These are phyloP conservation scores for Trypanosoma conorhini DNA, from an alignment of 208 protist species.

Conservation along the genomic window DNA sequence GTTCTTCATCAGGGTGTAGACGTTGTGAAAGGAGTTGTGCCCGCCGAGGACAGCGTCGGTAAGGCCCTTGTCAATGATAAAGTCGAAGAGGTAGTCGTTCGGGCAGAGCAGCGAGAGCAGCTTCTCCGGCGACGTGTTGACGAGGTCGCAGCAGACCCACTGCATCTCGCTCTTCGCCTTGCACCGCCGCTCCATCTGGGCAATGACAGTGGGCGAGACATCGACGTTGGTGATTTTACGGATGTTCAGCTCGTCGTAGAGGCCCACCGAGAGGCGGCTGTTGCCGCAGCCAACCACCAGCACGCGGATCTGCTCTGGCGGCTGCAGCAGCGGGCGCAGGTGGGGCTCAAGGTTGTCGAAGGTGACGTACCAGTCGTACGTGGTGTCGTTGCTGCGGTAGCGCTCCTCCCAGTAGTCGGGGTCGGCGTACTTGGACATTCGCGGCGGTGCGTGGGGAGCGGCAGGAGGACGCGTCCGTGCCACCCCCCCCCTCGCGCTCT, in stretches of 20 bases:
- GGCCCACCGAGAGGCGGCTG: conserved; percentile 70
- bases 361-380: conserved; percentile 92
- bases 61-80: conserved; percentile 91
- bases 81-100: conserved; percentile 83
- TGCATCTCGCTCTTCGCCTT: conserved; percentile 86
- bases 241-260: conserved; percentile 87
- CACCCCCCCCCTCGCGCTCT: too few species aligned
- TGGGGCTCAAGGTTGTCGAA: conserved; percentile 88
- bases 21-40: conserved; percentile 88
- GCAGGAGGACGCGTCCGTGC: too few species aligned
- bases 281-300: conserved; percentile 92
- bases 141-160: conserved; percentile 82
- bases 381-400: conserved; percentile 91
- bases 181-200: conserved; percentile 87
- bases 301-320: conserved; percentile 77
- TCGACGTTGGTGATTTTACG: conserved; percentile 92
- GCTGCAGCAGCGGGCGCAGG: conserved; percentile 69
- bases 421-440: conserved; percentile 91
- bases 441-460: too few species aligned
- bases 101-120: conserved; percentile 77
- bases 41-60: conserved; percentile 87
- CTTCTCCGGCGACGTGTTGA: conserved; percentile 80
- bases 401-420: conserved; percentile 93
- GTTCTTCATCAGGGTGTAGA: conserved; percentile 89
- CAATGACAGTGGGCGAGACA: conserved; percentile 86